Evolutionary conservation across 768 basidiomycete species (phyloP).

Genomic region (Tylopilus intermedius): DNA sequence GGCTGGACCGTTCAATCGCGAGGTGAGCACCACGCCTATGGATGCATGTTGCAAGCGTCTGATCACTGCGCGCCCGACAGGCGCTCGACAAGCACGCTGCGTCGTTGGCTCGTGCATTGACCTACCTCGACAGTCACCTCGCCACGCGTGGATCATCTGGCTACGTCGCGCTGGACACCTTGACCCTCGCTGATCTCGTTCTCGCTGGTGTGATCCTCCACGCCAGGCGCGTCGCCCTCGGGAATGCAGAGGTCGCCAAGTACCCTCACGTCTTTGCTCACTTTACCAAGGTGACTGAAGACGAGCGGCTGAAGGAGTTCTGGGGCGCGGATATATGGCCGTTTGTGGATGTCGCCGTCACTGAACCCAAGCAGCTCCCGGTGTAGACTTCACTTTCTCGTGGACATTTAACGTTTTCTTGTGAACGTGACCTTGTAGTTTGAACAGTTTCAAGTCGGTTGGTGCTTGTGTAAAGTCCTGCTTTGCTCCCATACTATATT

Average conservation of each 20-base stretch:
- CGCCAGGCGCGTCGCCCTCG: too few relatives aligned
- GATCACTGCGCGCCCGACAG: neutral
- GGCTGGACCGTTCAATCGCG: neutral
- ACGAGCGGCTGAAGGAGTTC: neutral
- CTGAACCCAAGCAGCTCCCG: neutral
- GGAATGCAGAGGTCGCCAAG: too few relatives aligned
- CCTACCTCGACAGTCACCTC: neutral
- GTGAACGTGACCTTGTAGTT: too few relatives aligned
- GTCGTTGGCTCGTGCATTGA: neutral
- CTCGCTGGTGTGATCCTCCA: too few relatives aligned
- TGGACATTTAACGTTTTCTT: too few relatives aligned
- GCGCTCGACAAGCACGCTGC: neutral
- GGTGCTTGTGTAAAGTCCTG: too few relatives aligned
- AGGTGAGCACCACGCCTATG: neutral
- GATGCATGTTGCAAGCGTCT: neutral
- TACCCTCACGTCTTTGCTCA: neutral
- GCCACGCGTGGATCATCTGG: neutral
- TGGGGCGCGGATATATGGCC: neutral
- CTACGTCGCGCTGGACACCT: neutral
- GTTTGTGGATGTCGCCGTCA: neutral
- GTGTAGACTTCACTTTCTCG: too few relatives aligned
- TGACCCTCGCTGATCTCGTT: neutral
- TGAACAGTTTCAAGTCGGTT: too few relatives aligned
- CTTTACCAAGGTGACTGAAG: neutral
- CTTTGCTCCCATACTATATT: too few relatives aligned